These are phyloP conservation scores for Ambrosia trifida DNA, from an alignment of 129 eudicot species.

Conservation along the genomic window DNA sequence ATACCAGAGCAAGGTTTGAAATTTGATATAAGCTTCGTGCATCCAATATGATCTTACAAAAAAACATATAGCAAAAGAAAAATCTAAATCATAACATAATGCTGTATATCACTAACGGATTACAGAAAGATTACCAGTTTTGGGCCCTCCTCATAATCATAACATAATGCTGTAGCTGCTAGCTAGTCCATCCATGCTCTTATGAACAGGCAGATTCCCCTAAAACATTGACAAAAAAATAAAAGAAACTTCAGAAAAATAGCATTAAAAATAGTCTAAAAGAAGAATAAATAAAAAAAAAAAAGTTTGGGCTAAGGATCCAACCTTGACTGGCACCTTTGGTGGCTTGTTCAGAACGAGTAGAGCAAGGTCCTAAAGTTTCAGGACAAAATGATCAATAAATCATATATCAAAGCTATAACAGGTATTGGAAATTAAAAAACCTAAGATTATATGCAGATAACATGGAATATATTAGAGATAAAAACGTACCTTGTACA, in stretches of 20 bases:
- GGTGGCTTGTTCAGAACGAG: too few relatives aligned
- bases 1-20: too few relatives aligned
- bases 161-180: conserved; percentile 85
- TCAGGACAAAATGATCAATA: too few relatives aligned
- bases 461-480: too few relatives aligned
- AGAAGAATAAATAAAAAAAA: not conserved
- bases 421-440: too few relatives aligned
- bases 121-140: conserved; percentile 57
- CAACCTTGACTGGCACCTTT: conserved; percentile 84
- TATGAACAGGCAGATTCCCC: conserved; percentile 82
- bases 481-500: too few relatives aligned
- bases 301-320: conserved; percentile 17
- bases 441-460: too few relatives aligned
- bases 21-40: too few relatives aligned
- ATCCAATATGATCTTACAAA: too few relatives aligned
- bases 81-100: conserved; percentile 1
- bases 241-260: not conserved
- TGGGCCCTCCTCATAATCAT: conserved; percentile 85
- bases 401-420: too few relatives aligned
- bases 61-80: too few relatives aligned
- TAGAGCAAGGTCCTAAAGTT: too few relatives aligned
- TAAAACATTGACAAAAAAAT: conserved; percentile 12
- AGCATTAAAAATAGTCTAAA: conserved; percentile 6
- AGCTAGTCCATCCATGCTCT: conserved; percentile 99
- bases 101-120: not conserved